Conservation (phyloP, 1,284 basidiomycete genomes). For the Erythrobasidium hasegawianum region DNA sequence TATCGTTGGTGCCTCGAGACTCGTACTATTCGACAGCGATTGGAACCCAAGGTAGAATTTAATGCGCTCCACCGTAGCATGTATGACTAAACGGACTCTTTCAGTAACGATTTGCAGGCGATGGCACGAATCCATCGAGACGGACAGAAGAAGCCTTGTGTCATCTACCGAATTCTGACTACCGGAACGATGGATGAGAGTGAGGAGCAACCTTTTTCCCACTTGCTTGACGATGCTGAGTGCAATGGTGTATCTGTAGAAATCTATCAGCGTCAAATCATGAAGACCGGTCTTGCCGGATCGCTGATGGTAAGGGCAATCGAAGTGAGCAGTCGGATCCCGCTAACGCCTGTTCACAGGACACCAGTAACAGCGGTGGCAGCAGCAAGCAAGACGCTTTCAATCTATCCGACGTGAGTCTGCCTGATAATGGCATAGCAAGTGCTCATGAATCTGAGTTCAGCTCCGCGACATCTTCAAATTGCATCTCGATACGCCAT, state of each 20-base stretch:
- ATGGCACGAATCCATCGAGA: conserved; percentile 97
- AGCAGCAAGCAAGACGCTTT: conserved; percentile 60
- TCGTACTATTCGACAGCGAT: conserved; percentile 80
- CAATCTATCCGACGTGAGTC: conserved; percentile 73
- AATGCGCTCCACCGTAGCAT: no score
- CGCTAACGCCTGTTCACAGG: not conserved
- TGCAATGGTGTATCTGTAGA: conserved; percentile 1
- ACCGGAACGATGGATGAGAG: conserved; percentile 54
- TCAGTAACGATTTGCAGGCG: conserved; percentile 81
- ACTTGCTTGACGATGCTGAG: not conserved
- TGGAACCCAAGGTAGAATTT: conserved; percentile 90
- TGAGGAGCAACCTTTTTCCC: conserved; percentile 45
- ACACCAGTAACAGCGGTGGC: not conserved
- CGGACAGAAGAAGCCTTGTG: conserved; percentile 76
- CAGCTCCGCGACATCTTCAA: conserved; percentile 88
- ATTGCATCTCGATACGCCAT: conserved; percentile 70
- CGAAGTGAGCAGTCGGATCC: not conserved
- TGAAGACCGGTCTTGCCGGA: conserved; percentile 77
- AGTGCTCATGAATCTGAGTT: not conserved
- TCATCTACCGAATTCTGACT: conserved; percentile 70
- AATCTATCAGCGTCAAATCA: conserved; percentile 71
- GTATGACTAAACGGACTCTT: conserved; percentile 37
- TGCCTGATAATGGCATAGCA: not conserved
- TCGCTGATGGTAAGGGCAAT: conserved; percentile 52
- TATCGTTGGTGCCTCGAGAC: conserved; percentile 64